Evolutionary conservation across 176 grass and related monocot species (phyloP), one percentile per base, ranked within the genome.

Genomic region (Aegilops tauschii): DNA sequence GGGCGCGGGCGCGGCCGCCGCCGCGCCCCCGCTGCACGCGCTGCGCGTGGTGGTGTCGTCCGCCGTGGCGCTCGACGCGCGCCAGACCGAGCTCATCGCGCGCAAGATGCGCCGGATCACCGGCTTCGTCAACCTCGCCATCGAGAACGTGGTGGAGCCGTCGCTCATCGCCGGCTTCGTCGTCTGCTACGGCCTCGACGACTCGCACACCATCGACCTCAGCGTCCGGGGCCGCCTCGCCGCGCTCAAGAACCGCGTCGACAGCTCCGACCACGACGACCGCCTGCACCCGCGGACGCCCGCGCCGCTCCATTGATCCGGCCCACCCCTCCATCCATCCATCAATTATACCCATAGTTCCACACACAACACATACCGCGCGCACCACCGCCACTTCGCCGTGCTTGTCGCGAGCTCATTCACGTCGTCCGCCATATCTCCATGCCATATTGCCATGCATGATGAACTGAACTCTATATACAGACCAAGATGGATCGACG

Each of bases 91-190:
- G 68, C 86, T 96, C 72, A 99, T 99, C 76, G 86, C 94, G 21
- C 91, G 86, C 83, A 99, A 99, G 87, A 99, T 99, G 97, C 92
- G 86, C 23, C 88, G 87, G 20, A 85, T 99, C 78, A 99, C 97
- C 0, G 97, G 97, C 3, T 99, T 96, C 89, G 69, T 67, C 62
- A 89, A 89, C 78, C 73, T 99, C n/a, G 85, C 69, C 28, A 13
- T 99, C 6, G 92, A 92, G 72, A 93, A 93, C 90, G 90, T 87
- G 8, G 83, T 96, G 5, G 94, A 99, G 85, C 39, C 92, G 12
- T 94, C 94, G 0, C 85, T 99, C 18, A 91, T 99, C 81, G 97
- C 97, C 12, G 97, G 94, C 5, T 96, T 99, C 80, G 83, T 96
- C 76, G 59, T 99, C 79, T 88, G 89, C 89, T 99, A 99, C 49